Base-by-base conservation (phyloP, 805 yeast genomes). In the Metschnikowia amazonensis region DNA sequence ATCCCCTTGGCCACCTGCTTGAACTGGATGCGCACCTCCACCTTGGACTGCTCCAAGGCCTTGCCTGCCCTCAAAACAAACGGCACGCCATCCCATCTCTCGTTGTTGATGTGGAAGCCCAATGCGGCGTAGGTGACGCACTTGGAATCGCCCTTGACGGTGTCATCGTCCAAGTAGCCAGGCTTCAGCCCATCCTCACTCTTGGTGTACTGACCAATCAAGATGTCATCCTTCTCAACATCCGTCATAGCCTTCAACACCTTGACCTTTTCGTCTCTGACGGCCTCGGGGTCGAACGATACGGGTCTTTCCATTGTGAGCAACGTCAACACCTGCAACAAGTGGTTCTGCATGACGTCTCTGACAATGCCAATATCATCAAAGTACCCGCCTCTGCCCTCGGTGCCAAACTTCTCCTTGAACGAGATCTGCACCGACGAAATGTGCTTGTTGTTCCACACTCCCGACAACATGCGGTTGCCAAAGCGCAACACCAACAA, bases 21-120 rank as follows among this genome's bases (percentile, higher is more conserved):
- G 72, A 86, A 92, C 74, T 94, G 98, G 50, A 94, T 73, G 66
- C 98, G 80, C 52, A 94, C 84, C 73, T 94, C 99, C 41, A 94
- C 99, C 75, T 89, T 89, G 48, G 92, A 86, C 60, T 84, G 90
- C 65, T 92, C 89, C 49, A 94, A 74, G n/a, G 98, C 97, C 72
- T 94, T 94, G 61, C 99, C 99, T 13, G 98, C 99, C 71, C 96
- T 81, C 75, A 94, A 75, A 43, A 94, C 84, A 62, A 94, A 81
- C 45, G 99, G 99, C 36, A 94, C 98, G 60, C 98, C 98, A 52
- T 86, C 94, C 99, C 99, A 94, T 63, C 97, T 82, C 69, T 94
- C 98, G 67, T 90, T 94, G 60, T 82, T 75, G 65, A 94, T 86
- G 53, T 82, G 72, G 50, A 92, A 62, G 18, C 83, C 79, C 47